A percentile compares a stretch with the other conserved stretches of the same genome.
Evolutionary conservation across 331 rosid species (phyloP).

Genomic region (Cydonia oblonga): DNA sequence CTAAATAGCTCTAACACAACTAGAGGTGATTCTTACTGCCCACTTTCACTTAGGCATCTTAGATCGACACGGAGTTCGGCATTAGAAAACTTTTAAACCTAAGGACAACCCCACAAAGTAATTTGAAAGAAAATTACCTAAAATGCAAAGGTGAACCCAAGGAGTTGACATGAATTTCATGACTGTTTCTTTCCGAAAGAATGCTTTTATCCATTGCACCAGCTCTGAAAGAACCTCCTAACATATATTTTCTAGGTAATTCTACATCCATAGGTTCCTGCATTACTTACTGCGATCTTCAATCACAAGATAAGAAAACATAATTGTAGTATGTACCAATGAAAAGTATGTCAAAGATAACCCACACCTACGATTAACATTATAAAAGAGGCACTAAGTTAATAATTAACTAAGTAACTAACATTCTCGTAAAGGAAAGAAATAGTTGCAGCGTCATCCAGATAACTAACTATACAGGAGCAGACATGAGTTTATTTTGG

Average conservation of each 20-base stretch:
- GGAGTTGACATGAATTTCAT: not conserved
- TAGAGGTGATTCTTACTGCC: no score
- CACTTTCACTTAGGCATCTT: no score
- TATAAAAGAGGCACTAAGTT: no score
- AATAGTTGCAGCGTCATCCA: conserved; percentile 21
- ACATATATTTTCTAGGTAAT: no score
- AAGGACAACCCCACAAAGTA: no score
- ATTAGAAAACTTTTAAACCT: no score
- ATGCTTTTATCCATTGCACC: not conserved
- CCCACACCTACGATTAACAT: not conserved
- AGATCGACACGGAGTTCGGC: no score
- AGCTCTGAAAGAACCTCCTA: not conserved
- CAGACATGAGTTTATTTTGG: conserved; percentile 21
- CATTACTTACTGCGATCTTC: not conserved
- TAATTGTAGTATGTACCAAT: not conserved
- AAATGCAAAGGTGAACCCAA: no score
- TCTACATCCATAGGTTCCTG: no score
- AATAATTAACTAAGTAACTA: conserved; percentile 13
- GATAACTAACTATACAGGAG: conserved; percentile 39
- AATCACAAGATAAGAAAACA: not conserved
- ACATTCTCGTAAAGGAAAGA: not conserved
- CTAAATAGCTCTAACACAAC: not conserved
- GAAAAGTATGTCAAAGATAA: not conserved
- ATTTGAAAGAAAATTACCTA: no score
- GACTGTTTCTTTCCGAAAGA: not conserved